Conservation (phyloP, 1,284 basidiomycete species). For the Tilletia walkeri region DNA sequence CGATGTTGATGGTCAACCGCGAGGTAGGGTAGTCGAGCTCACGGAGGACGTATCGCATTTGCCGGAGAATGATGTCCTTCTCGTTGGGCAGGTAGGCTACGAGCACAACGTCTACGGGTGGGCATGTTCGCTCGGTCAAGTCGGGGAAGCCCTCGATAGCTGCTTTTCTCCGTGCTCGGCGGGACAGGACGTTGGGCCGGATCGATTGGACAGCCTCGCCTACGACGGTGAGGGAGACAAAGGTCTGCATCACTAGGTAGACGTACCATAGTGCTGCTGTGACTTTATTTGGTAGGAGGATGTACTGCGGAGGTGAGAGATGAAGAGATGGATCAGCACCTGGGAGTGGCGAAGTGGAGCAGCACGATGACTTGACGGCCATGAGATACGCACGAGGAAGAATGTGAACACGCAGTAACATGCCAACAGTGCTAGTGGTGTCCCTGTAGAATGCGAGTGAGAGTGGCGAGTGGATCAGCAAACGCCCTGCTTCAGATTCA, state of each 20-base stretch:
- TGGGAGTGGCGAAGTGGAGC: not conserved
- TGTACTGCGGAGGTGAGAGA: not conserved
- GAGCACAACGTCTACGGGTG: slow-evolving; percentile 17
- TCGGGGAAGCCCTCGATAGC: slow-evolving; percentile 11
- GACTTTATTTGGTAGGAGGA: slow-evolving; percentile 10
- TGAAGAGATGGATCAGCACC: not conserved
- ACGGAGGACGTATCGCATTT: slow-evolving; percentile 17
- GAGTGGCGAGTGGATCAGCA: not conserved
- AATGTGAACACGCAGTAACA: slow-evolving; percentile 17
- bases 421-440: slow-evolving; percentile 7
- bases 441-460: not conserved
- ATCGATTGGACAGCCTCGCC: slow-evolving; percentile 19
- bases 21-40: slow-evolving; percentile 18
- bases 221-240: slow-evolving; percentile 16
- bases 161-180: slow-evolving; percentile 14
- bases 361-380: no score
- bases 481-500: not conserved
- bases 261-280: slow-evolving; percentile 13
- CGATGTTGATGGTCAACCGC: slow-evolving; percentile 20
- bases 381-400: slow-evolving; percentile 10
- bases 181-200: slow-evolving; percentile 17
- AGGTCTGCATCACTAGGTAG: slow-evolving; percentile 17
- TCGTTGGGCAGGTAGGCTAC: slow-evolving; percentile 23
- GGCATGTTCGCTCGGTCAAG: slow-evolving; percentile 1
- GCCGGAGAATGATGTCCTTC: slow-evolving; percentile 20